phyloP scores from a whole-genome alignment of 495 filamentous ascomycete genomes.

The Neurospora sp. region DNA sequence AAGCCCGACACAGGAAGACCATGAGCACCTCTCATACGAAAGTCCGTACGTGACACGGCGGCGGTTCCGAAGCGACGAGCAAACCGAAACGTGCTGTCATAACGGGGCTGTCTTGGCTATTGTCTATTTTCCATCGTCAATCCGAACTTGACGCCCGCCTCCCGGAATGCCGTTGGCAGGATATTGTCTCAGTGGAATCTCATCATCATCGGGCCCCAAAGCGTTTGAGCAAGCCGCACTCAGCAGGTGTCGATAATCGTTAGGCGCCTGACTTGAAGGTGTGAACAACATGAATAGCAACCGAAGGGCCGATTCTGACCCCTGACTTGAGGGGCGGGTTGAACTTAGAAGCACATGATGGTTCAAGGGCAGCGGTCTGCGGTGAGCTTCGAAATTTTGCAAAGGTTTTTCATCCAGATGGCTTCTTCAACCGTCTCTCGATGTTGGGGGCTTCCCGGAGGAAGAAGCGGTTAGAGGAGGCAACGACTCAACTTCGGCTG shows the following conservation, averaged over 20 bases:
- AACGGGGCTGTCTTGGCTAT: background rate
- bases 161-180: background rate
- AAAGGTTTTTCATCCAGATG: no score
- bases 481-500: background rate
- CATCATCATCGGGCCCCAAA: background rate
- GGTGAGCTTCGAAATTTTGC: background rate
- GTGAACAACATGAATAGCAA: background rate
- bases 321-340: background rate
- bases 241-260: background rate
- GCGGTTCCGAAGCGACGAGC: background rate
- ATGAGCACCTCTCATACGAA: background rate
- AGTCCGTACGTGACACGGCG: background rate
- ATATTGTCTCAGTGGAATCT: background rate
- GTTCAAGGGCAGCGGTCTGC: background rate
- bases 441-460: background rate
- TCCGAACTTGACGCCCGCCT: background rate
- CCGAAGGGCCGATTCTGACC: background rate
- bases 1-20: background rate
- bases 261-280: background rate
- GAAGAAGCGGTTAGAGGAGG: background rate
- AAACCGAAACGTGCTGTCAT: background rate
- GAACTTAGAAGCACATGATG: background rate
- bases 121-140: background rate
- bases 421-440: background rate
- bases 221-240: background rate